A percentile compares a stretch with the other conserved stretches of the same genome.
Evolutionary conservation across 352 stramenopile species (phyloP).

Genomic region (Halophytophthora polymorphica): DNA sequence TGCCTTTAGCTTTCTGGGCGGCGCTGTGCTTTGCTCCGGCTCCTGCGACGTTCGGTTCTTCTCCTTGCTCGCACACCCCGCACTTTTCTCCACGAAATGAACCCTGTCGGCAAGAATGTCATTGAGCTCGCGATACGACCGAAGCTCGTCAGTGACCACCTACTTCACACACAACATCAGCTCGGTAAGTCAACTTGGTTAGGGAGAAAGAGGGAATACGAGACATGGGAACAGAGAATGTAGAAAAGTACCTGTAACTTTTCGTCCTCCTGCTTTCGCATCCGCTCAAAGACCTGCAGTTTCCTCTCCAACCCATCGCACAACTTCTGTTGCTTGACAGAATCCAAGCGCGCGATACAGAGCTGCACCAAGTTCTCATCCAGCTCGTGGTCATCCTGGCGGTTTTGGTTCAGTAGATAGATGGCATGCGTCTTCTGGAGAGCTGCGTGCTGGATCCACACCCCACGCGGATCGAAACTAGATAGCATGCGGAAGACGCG

Average conservation of each 20-base stretch:
- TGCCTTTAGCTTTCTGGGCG: no score
- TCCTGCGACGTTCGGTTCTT: no score
- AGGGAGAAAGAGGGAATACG: no score
- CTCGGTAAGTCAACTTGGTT: no score
- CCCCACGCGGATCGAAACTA: conserved; percentile 16
- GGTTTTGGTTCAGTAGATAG: conserved; percentile 20
- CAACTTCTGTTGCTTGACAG: conserved; percentile 38
- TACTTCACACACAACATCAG: not conserved
- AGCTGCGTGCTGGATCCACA: no score
- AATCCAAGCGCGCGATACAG: conserved; percentile 34
- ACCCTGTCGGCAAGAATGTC: conserved; percentile 7
- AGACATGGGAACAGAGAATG: no score
- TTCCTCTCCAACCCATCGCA: conserved; percentile 19
- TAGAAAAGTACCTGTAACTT: conserved; percentile 19
- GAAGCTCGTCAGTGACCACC: conserved; percentile 12
- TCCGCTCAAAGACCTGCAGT: conserved; percentile 23
- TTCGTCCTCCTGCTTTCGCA: conserved; percentile 25
- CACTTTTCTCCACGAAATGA: conserved; percentile 8
- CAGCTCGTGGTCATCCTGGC: conserved; percentile 7
- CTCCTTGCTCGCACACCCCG: not conserved
- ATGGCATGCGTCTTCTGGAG: no score
- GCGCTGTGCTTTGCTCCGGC: no score
- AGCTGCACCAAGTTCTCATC: conserved; percentile 33
- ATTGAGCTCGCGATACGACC: conserved; percentile 11
- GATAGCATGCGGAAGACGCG: conserved; percentile 25